phyloP scores from a whole-genome alignment of 148 eudicot genomes.

The Drosera capensis region DNA sequence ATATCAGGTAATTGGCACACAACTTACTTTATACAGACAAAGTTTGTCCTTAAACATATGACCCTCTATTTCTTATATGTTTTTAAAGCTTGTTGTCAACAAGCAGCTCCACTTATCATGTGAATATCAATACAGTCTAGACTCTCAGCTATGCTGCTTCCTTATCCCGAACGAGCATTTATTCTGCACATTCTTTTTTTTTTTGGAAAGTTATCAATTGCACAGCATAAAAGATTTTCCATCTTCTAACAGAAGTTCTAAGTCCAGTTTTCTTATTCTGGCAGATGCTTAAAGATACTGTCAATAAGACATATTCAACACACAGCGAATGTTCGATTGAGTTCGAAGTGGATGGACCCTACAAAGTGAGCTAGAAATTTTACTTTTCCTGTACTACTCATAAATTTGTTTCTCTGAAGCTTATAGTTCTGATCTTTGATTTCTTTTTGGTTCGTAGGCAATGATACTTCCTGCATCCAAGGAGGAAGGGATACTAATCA shows the following conservation, averaged over 20 bases:
- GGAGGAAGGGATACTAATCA: conserved; percentile 93
- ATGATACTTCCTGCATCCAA: conserved; percentile 98
- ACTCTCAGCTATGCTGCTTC: too few relatives aligned
- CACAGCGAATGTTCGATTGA: conserved; percentile 98
- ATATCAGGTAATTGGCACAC: conserved; percentile 56
- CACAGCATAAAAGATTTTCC: background rate
- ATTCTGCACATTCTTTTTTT: too few relatives aligned
- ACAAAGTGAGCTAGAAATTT: conserved; percentile 43
- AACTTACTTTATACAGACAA: conserved; percentile 1
- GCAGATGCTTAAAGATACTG: conserved; percentile 82
- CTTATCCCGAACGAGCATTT: too few relatives aligned
- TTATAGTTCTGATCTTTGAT: conserved; percentile 5
- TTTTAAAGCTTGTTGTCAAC: background rate
- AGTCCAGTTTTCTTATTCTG: conserved; percentile 7
- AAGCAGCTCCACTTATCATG: background rate
- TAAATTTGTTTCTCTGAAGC: background rate
- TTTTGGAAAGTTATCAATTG: too few relatives aligned
- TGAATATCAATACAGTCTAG: too few relatives aligned
- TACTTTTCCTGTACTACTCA: conserved; percentile 4
- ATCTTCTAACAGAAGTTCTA: conserved; percentile 1
- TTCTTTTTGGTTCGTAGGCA: conserved; percentile 38
- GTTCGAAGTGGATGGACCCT: conserved; percentile 99
- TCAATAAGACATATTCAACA: conserved; percentile 63
- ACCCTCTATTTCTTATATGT: conserved; percentile 8
- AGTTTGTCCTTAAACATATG: too few relatives aligned